A percentile compares a stretch with the other conserved stretches of the same genome.
These are phyloP conservation scores for Hypoxylon rubiginosum DNA, from an alignment of 2,329 filamentous ascomycete genomes.

Conservation along the genomic window DNA sequence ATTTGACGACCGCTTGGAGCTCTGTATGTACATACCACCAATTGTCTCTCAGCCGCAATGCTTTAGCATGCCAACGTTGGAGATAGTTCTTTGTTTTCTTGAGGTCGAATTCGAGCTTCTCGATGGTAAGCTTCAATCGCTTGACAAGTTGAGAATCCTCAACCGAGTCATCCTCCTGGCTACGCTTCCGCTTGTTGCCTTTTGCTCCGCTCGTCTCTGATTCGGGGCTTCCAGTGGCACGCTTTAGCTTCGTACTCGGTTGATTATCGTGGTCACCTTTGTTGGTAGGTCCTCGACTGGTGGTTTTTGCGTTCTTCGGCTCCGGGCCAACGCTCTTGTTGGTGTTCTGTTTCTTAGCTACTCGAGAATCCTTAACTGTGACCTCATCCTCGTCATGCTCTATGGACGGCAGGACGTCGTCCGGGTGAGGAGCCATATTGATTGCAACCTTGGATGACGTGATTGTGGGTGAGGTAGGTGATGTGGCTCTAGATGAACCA, in stretches of 20 bases:
- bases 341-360: too few species aligned
- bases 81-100: not conserved
- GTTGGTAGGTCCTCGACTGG: too few species aligned
- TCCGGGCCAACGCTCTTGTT: too few species aligned
- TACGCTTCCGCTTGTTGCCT: not conserved
- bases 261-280: too few species aligned
- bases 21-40: not conserved
- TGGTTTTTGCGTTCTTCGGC: too few species aligned
- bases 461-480: not conserved
- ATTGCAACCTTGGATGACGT: not conserved
- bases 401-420: not conserved
- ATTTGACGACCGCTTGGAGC: not conserved
- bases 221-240: not conserved
- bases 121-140: not conserved
- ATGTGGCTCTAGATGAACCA: not conserved
- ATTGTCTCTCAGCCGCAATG: too few species aligned
- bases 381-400: not conserved
- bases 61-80: too few species aligned
- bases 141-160: not conserved
- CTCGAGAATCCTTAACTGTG: not conserved
- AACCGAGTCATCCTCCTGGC: not conserved
- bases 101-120: constrained; percentile 1
- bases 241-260: not conserved
- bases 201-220: not conserved
- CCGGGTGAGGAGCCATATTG: not conserved